Base-by-base conservation (phyloP, 2,329 filamentous ascomycete genomes). In the Graphilbum ipis-grandicollis region DNA sequence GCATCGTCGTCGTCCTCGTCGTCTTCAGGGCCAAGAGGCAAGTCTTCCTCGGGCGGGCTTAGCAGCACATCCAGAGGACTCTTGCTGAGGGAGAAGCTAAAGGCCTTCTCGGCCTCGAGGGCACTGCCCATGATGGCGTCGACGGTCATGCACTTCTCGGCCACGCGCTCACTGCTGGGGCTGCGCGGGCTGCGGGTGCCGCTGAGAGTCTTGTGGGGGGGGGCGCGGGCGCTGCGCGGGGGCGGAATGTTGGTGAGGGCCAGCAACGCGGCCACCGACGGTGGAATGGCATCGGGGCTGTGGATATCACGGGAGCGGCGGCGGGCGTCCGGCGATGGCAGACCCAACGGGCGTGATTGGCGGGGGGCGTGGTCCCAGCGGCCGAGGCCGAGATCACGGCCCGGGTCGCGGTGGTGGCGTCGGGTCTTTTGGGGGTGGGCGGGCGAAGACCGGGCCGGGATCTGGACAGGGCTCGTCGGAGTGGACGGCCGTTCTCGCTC, bases 161-260 rank as follows among this genome's bases (percentile, higher is more conserved):
- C 36, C 22, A 9, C 32, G 42, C 5, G 35, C 33, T 2, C n/a
- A 17, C 13, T 34, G n/a, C 33, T 23, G 19, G 12, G 17, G n/a
- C 34, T 3, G n/a, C 29, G 29, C 29, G 13, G 13, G 13, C 34
- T 18, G 14, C 19, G 21, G 15, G 22, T 15, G 17, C 21, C 18
- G 33, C 14, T 34, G 21, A 3, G 21, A n/a, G n/a, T 12, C 15
- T 3, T 5, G 8, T 13, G 15, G 21, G 15, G 26, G 6, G 32
- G 28, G 14, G 19, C 34, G 3, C 34, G 36, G 18, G 30, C 28
- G 12, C 33, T 28, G 26, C 56, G 54, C 34, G 61, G 53, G 35
- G 64, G 52, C 45, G 69, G 73, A 35, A 78, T 78, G 42, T 62
- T 66, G 22, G 73, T 78, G 37, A 73, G 59, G 23, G 73, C 73